These are phyloP conservation scores for Wickerhamiella infanticola DNA, from an alignment of 1,139 yeast genomes.

Conservation along the genomic window DNA sequence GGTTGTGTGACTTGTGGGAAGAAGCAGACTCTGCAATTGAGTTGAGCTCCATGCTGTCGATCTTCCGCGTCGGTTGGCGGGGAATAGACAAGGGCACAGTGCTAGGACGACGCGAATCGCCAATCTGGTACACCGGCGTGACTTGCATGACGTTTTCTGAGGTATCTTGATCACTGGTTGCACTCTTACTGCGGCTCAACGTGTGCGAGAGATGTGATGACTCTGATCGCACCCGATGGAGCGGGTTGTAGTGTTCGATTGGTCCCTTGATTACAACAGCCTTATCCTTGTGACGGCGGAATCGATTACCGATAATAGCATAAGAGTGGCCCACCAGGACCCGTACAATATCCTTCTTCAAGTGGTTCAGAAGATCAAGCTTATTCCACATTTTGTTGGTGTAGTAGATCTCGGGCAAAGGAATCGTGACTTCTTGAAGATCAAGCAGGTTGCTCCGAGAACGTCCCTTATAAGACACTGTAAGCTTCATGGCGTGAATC, in stretches of 20 bases:
- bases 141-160: not conserved
- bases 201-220: not conserved
- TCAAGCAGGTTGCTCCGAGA: conserved; percentile 52
- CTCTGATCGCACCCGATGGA: not conserved
- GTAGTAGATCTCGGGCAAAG: conserved; percentile 51
- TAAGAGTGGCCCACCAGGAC: conserved; percentile 64
- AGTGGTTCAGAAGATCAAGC: conserved; percentile 48
- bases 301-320: conserved; percentile 61
- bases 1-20: not conserved
- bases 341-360: conserved; percentile 54
- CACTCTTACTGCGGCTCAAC: not conserved
- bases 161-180: not conserved
- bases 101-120: not conserved
- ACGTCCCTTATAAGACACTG: conserved; percentile 65
- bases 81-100: not conserved
- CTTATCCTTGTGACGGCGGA: conserved; percentile 29
- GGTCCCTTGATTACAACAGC: not conserved
- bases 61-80: not conserved
- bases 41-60: not conserved
- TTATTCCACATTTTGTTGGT: conserved; percentile 63
- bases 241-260: conserved; percentile 1
- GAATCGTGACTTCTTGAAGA: conserved; percentile 50
- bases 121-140: not conserved
- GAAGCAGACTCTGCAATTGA: not conserved
- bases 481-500: conserved; percentile 37